These are phyloP conservation scores for Penicillium sp. DNA, from an alignment of 2,329 filamentous ascomycete species.

Conservation along the genomic window DNA sequence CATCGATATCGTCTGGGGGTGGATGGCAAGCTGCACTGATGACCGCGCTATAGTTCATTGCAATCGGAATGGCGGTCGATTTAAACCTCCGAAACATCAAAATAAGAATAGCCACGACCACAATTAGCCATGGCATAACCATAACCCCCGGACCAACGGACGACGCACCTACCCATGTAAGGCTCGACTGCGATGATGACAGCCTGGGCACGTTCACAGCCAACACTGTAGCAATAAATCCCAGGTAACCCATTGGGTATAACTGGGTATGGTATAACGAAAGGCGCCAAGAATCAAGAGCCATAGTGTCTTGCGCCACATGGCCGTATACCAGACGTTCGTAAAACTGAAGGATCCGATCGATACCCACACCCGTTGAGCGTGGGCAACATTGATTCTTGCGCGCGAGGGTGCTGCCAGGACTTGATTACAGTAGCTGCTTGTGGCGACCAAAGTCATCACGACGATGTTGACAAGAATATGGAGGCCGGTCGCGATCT, in stretches of 20 bases:
- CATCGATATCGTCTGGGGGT: background rate
- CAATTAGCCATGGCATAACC: background rate
- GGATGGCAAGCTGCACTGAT: constrained; percentile 1
- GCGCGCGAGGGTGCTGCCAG: background rate
- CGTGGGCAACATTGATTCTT: background rate
- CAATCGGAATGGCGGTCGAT: background rate
- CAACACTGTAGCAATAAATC: background rate
- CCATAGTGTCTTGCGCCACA: background rate
- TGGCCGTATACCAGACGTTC: background rate
- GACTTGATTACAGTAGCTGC: background rate
- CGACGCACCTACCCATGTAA: too few species aligned
- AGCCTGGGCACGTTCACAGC: background rate
- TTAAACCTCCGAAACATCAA: background rate
- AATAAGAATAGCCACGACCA: background rate
- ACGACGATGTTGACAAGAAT: background rate
- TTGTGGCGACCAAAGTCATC: background rate
- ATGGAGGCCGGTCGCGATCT: background rate
- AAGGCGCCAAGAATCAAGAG: background rate
- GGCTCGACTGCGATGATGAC: background rate
- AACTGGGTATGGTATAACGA: background rate
- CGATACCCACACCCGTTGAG: background rate
- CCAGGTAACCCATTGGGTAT: background rate
- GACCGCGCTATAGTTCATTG: background rate
- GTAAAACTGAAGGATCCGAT: background rate
- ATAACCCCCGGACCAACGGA: too few species aligned